Base-by-base conservation (phyloP, 2,329 filamentous ascomycete species). In the Phoma herbarum region DNA sequence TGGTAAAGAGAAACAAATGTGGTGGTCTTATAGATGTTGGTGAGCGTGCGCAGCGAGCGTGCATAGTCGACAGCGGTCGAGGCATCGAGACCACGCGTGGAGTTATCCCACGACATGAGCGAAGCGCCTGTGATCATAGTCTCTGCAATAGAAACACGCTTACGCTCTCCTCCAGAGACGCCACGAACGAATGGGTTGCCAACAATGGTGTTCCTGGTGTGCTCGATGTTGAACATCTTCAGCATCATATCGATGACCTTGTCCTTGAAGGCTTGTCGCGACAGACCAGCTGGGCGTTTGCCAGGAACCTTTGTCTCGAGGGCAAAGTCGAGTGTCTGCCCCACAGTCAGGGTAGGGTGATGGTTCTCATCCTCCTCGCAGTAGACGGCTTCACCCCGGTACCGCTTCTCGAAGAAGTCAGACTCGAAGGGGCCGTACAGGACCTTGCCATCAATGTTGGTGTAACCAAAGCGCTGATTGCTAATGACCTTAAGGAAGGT, bases 151-250 rank as follows among this genome's bases (percentile, higher is more conserved):
- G 88, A 90, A 7, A 93, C 91, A 62, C 90, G 88, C 79, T 92
- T 92, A 54, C 90, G 83, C 78, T 94, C 91, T 55, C 89, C 91
- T 61, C 90, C 92, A 44, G 88, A 92, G 0, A 96, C 84, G 74
- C 92, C 93, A 8, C 68, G 88, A 20, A 95, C 85, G 62, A 94
- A 92, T 0, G 87, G 85, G 62, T 95, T 90, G 8, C 93, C 93
- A 25, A 97, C 92, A 28, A 94, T 87, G 0, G 93, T 97, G 73
- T 93, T 86, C 50, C 87, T 85, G 0, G 92, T 96, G 76, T 97
- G 92, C 75, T 93, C 90, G 52, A 97, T 96, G 73, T 94, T 95
- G 82, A 97, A 96, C 90, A 96, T 95, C 71, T 91, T 92, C 50
- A 97, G 82, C 59, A 97, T 82, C 69, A 89, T 86, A 18, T 86